A percentile compares a stretch with the other conserved stretches of the same genome.
Conservation (phyloP, 2,329 filamentous ascomycete species). For the Pezizomycotina sp. region DNA sequence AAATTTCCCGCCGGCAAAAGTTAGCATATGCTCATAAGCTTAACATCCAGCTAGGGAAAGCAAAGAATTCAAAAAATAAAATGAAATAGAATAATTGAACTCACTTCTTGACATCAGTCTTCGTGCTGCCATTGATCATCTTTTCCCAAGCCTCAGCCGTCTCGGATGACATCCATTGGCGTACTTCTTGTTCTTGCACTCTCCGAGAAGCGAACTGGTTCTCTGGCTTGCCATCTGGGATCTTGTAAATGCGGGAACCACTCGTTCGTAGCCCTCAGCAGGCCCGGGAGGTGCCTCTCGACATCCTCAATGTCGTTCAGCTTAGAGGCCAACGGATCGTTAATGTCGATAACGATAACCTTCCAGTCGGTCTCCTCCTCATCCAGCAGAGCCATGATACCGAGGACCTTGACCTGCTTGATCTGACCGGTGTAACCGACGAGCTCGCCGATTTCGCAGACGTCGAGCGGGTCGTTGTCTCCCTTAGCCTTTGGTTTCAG, state of each 20-base stretch:
- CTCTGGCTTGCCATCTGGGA: conserved; percentile 99
- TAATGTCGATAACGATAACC: conserved; percentile 97
- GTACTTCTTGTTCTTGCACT: conserved; percentile 99
- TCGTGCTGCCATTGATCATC: conserved; percentile 78
- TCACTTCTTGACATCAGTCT: conserved; percentile 65
- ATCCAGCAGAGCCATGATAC: conserved; percentile 96
- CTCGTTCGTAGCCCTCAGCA: conserved; percentile 95
- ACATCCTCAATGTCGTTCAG: conserved; percentile 96
- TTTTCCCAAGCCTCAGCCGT: conserved; percentile 95
- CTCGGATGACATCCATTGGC: conserved; percentile 71
- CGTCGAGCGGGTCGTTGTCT: conserved; percentile 97
- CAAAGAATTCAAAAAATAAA: background rate
- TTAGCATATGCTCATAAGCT: conserved; percentile 28
- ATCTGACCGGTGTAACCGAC: conserved; percentile 91
- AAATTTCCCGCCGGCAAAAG: conserved; percentile 7
- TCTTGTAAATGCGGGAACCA: conserved; percentile 99
- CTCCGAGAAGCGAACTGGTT: conserved; percentile 99
- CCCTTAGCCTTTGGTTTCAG: conserved; percentile 99
- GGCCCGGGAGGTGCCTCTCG: conserved; percentile 90
- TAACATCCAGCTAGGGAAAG: conserved; percentile 13
- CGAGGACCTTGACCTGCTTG: conserved; percentile 99
- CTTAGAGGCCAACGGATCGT: conserved; percentile 90
- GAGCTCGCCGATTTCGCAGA: conserved; percentile 98
- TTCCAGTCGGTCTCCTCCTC: conserved; percentile 99
- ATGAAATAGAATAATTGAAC: conserved; percentile 28